These are phyloP conservation scores for Vaccinium darrowii DNA, from an alignment of 148 eudicot genomes.

Conservation along the genomic window DNA sequence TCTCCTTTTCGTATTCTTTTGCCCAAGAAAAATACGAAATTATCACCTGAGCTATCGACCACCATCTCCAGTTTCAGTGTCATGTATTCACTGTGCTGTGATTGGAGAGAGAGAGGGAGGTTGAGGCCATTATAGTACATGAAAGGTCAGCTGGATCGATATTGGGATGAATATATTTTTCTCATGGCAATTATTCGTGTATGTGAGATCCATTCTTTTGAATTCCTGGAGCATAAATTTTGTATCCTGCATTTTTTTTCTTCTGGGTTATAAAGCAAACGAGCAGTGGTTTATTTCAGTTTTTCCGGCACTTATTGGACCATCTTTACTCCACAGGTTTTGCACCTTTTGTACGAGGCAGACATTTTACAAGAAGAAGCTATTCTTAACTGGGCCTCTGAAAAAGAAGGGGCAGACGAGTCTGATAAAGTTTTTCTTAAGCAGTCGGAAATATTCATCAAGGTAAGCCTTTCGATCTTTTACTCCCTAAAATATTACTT, in stretches of 20 bases:
- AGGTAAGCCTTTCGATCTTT: slow-evolving; percentile 34
- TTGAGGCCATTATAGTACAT: neutral
- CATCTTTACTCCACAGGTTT: slow-evolving; percentile 42
- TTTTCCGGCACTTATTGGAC: neutral
- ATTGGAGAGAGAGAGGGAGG: neutral
- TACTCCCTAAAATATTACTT: neutral
- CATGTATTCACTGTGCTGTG: neutral
- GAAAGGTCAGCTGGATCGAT: neutral
- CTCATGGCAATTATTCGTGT: neutral
- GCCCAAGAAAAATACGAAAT: neutral
- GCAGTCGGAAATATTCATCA: slow-evolving; percentile 66
- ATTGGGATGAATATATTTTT: neutral
- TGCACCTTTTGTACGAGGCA: slow-evolving; percentile 65
- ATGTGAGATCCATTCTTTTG: neutral
- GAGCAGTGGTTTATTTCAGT: neutral
- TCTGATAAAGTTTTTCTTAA: slow-evolving; percentile 67
- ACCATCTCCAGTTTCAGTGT: neutral
- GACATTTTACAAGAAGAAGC: slow-evolving; percentile 88
- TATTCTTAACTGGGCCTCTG: slow-evolving; percentile 78
- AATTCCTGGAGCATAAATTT: neutral
- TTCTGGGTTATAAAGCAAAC: neutral
- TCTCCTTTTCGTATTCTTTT: neutral
- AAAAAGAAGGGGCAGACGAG: slow-evolving; percentile 88
- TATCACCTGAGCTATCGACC: neutral
- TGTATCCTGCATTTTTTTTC: neutral